Evolutionary conservation across 768 basidiomycete genomes (phyloP), one percentile per base, ranked within the genome.

Genomic region (Dioszegia hungarica): DNA sequence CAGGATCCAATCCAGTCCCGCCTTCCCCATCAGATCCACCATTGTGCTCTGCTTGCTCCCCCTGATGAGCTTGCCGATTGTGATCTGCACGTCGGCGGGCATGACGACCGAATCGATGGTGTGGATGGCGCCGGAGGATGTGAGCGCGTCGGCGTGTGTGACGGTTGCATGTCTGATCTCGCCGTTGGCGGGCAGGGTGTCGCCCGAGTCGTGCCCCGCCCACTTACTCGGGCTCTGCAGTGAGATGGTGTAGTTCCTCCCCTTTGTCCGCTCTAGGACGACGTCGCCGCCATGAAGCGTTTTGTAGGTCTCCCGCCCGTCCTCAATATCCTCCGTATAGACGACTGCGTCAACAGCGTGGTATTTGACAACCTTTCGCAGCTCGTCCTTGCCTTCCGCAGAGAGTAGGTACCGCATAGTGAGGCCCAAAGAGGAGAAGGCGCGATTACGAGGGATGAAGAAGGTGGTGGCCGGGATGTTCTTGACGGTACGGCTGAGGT

Each of bases 11-110:
- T 86, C 87, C 57, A 95, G 83, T 10, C 90, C 90, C 1, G 89
- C 90, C 66, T 87, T 88, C 54, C 82, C 79, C 57, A 95, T 81
- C 68, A 99, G 74, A 29, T 85, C 88, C 20, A 82, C 79, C 92
- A 99, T 97, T 2, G 88, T 95, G 29, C 81, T 85, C 39, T 86
- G 89, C 73, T 89, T 88, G 20, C 89, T 89, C 3, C 93, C 94
- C 66, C 84, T 85, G 64, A 92, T 81, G 29, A 99, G 81, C 75
- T 97, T 98, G n/a, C 85, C 89, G 29, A 93, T 79, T 4, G 86
- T 91, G 59, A 99, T 79, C 40, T 90, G 79, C 41, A 98, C 85
- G 10, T 88, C 85, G 19, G 91, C 84, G 29, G 95, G 95, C 54
- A 99, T 83, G 36, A 76, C 57, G 22, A 79, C 78, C 31, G 73